These are phyloP conservation scores for Salix dunnii DNA, from an alignment of 345 rosid genomes.

Conservation along the genomic window DNA sequence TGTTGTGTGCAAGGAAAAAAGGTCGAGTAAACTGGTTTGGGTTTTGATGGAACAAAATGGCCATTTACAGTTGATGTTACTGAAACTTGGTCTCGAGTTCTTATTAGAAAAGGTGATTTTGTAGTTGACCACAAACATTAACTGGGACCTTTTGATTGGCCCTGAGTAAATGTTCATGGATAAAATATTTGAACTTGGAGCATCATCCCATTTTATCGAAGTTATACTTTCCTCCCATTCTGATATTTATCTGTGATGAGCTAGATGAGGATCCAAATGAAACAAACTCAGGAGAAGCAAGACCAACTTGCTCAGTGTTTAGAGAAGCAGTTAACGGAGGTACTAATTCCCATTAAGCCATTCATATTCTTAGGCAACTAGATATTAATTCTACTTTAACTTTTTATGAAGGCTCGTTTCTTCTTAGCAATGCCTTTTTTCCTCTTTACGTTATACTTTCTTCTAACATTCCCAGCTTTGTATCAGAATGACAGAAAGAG, in stretches of 20 bases:
- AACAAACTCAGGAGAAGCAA: conserved; percentile 14
- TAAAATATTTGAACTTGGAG: background rate
- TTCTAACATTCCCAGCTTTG: conserved; percentile 1
- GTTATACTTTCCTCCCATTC: conserved; percentile 1
- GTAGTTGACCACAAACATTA: background rate
- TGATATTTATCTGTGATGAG: background rate
- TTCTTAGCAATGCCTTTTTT: background rate
- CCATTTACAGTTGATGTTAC: no score
- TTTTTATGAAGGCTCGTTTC: background rate
- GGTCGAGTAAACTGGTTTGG: background rate
- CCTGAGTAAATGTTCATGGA: background rate
- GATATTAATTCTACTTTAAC: background rate
- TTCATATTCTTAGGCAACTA: background rate
- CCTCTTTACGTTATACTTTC: background rate
- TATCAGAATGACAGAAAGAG: conserved; percentile 22
- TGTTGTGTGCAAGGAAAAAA: background rate
- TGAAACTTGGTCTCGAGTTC: background rate
- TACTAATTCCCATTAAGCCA: background rate
- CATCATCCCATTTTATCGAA: background rate
- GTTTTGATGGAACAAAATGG: background rate
- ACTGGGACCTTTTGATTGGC: background rate
- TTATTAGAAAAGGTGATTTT: background rate
- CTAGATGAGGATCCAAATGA: conserved; percentile 19
- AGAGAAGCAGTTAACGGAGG: conserved; percentile 15
- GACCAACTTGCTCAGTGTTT: background rate